Evolutionary conservation across 768 basidiomycete species (phyloP), one percentile per base, ranked within the genome.

Genomic region (Trametes meyenii): DNA sequence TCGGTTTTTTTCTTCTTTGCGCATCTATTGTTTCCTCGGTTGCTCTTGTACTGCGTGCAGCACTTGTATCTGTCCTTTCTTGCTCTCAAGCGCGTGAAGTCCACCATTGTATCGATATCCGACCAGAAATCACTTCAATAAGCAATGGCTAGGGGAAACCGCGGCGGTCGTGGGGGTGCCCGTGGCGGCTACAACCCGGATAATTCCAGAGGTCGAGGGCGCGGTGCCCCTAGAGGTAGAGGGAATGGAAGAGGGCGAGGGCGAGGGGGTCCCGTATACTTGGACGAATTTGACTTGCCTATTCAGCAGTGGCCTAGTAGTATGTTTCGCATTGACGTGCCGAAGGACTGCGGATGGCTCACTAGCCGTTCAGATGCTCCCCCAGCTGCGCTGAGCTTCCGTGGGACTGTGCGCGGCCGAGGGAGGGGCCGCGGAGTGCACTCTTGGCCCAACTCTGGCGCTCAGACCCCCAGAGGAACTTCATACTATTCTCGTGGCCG

Each of bases 281-380:
- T 66, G 21, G 66, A 66, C 50, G 71, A 70, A 21, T 58, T 67
- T 21, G 68, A 72, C 53, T 71, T 72, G 38, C 65, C 72, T 12
- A 58, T 77, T 3, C 72, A 75, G 58, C 59, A 64, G 51, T 72
- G 71, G 72, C 50, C 66, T 1, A 61, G 63, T 24, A 66, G 73
- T 74, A 63, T 46, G 70, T 70, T 55, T 63, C 61, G 54, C 59
- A 33, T 39, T 4, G 8, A 3, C 7, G 8, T 23, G 16, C 11
- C 19, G 4, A 19, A 5, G 33, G 13, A 5, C n/a, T 43, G 21
- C 12, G 2, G 13, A 40, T 5, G 26, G 33, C 26, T 51, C 3
- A 48, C 0, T 1, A 0, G 5, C 26, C 1, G 16, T 3, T 14
- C 48, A 65, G 66, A 67, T 49, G 29, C 60, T 4, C 57, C 54